These are phyloP conservation scores for Athelia sp. DNA, from an alignment of 1,284 basidiomycete species.

Conservation along the genomic window DNA sequence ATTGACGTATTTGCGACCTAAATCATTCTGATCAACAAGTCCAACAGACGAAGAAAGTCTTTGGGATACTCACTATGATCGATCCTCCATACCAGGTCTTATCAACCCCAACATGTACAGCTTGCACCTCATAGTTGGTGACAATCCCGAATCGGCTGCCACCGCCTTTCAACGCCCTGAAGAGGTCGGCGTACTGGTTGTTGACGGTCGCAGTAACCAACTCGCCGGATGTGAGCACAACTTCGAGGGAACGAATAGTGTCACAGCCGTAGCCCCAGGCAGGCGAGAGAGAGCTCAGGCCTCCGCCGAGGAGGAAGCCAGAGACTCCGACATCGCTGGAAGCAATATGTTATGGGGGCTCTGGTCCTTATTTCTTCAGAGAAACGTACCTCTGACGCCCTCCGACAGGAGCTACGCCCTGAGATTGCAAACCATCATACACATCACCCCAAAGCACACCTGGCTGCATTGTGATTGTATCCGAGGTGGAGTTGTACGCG, in stretches of 20 bases:
- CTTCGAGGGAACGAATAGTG: slow-evolving; percentile 26
- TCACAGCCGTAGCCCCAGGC: slow-evolving; percentile 32
- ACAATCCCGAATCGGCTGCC: slow-evolving; percentile 38
- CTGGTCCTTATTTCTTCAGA: not conserved
- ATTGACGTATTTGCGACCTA: slow-evolving; percentile 20
- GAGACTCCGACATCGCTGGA: slow-evolving; percentile 32
- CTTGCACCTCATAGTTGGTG: slow-evolving; percentile 31
- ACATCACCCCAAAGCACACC: slow-evolving; percentile 35
- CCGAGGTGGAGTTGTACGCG: slow-evolving; percentile 25
- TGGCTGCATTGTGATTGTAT: slow-evolving; percentile 31
- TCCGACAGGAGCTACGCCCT: slow-evolving; percentile 31
- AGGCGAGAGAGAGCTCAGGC: slow-evolving; percentile 30
- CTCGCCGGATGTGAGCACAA: slow-evolving; percentile 33
- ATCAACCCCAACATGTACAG: slow-evolving; percentile 29
- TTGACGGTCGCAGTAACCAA: slow-evolving; percentile 32
- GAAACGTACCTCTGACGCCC: slow-evolving; percentile 27
- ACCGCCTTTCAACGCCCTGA: slow-evolving; percentile 36
- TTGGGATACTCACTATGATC: slow-evolving; percentile 21
- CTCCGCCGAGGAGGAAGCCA: slow-evolving; percentile 34
- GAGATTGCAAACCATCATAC: slow-evolving; percentile 21
- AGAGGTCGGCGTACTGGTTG: slow-evolving; percentile 33
- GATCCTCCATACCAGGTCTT: slow-evolving; percentile 32
- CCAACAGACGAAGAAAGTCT: not conserved
- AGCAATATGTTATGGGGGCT: not conserved
- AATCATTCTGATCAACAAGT: not conserved